These are phyloP conservation scores for Sonneratia caseolaris DNA, from an alignment of 345 rosid genomes.

Conservation along the genomic window DNA sequence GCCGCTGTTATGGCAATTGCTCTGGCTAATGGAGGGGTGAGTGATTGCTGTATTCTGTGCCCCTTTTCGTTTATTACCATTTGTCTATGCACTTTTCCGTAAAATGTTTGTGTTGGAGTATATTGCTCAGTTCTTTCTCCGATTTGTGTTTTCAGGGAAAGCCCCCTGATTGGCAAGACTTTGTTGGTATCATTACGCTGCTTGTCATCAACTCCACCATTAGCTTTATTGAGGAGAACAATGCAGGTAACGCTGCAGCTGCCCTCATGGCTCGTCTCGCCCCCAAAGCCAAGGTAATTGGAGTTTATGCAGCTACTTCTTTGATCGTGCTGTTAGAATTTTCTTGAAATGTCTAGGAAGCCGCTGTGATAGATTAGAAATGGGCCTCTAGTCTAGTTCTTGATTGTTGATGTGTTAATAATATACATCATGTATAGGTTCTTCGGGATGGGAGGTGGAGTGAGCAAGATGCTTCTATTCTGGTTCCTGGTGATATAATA, in stretches of 20 bases:
- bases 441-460: constrained; percentile 96
- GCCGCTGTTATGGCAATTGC: constrained; percentile 99
- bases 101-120: background rate
- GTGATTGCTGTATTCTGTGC: constrained; percentile 3
- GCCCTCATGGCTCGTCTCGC: constrained; percentile 99
- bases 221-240: constrained; percentile 93
- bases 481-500: constrained; percentile 88
- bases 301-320: background rate
- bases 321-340: background rate
- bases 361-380: constrained; percentile 1
- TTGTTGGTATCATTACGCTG: constrained; percentile 84
- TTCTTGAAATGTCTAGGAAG: background rate
- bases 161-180: constrained; percentile 99
- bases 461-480: constrained; percentile 81
- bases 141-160: constrained; percentile 43
- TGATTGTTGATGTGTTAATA: background rate
- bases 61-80: too few relatives aligned
- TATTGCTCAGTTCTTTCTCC: background rate
- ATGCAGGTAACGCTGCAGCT: constrained; percentile 97
- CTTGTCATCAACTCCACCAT: constrained; percentile 88
- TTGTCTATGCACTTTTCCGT: background rate
- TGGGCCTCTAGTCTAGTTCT: background rate
- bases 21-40: constrained; percentile 98
- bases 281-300: constrained; percentile 79
- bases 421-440: constrained; percentile 32